Conservation (phyloP, 2,329 filamentous ascomycete species). For the Leptosphaerulina australis region DNA sequence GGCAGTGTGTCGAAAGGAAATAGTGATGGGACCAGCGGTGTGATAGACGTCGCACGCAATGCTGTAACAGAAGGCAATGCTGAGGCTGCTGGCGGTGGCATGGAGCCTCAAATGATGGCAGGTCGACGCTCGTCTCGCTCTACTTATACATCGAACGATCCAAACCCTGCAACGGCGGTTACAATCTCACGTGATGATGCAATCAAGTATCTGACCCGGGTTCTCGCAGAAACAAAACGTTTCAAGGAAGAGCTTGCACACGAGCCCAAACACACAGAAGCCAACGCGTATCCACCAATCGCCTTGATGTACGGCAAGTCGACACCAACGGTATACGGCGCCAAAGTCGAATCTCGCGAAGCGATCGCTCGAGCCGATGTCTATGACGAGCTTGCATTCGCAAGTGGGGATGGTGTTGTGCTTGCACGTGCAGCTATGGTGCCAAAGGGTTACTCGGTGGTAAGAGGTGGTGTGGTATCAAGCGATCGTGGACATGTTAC, state of each 20-base stretch:
- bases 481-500: slow-evolving; percentile 88
- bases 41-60: slow-evolving; percentile 32
- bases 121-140: slow-evolving; percentile 34
- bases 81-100: slow-evolving; percentile 40
- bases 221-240: slow-evolving; percentile 69
- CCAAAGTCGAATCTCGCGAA: slow-evolving; percentile 73
- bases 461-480: slow-evolving; percentile 74
- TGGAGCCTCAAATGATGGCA: slow-evolving; percentile 57
- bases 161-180: slow-evolving; percentile 48
- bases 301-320: slow-evolving; percentile 86
- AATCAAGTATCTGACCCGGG: slow-evolving; percentile 74
- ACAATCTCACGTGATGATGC: slow-evolving; percentile 63
- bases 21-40: slow-evolving; percentile 13
- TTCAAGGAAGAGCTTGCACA: slow-evolving; percentile 80
- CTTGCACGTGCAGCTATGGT: slow-evolving; percentile 85
- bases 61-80: slow-evolving; percentile 40
- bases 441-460: slow-evolving; percentile 76
- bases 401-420: slow-evolving; percentile 86
- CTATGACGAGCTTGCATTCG: slow-evolving; percentile 87
- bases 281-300: slow-evolving; percentile 81
- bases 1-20: slow-evolving; percentile 45
- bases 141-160: slow-evolving; percentile 28
- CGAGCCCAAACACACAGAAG: slow-evolving; percentile 60
- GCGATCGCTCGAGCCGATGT: slow-evolving; percentile 76
- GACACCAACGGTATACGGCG: slow-evolving; percentile 83